Evolutionary conservation across 139 green algal genomes (phyloP).

Genomic region (Chlamydomonas applanata): DNA sequence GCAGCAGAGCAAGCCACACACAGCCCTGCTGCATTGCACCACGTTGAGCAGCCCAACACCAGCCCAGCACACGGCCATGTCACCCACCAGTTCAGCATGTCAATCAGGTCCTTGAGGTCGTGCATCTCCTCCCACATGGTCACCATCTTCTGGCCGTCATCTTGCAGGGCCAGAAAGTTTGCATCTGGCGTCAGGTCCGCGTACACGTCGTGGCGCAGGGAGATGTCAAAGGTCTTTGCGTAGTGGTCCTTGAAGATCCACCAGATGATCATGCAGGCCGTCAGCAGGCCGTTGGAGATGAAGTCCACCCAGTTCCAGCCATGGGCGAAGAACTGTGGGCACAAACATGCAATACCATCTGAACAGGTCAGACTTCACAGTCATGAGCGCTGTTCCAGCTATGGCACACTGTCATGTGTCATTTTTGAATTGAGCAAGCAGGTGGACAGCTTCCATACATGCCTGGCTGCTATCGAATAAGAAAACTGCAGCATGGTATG

Average conservation of each 20-base stretch:
- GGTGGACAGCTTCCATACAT: too few relatives aligned
- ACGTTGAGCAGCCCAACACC: too few relatives aligned
- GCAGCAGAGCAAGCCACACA: too few relatives aligned
- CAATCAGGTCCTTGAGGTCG: conserved; percentile 48
- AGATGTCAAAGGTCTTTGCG: conserved; percentile 57
- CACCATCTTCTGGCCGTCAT: conserved; percentile 36
- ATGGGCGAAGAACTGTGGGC: conserved; percentile 32
- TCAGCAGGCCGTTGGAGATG: conserved; percentile 66
- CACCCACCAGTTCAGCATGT: conserved; percentile 59
- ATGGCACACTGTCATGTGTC: too few relatives aligned
- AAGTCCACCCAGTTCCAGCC: conserved; percentile 76
- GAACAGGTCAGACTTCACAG: too few relatives aligned
- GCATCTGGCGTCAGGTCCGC: conserved; percentile 49
- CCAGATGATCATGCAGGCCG: conserved; percentile 65
- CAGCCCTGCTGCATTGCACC: too few relatives aligned
- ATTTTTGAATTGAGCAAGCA: too few relatives aligned
- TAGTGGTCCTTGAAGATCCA: conserved; percentile 46
- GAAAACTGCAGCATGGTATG: too few relatives aligned
- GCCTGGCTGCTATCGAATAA: too few relatives aligned
- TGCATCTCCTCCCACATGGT: conserved; percentile 36
- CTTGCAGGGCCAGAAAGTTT: conserved; percentile 60
- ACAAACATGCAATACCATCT: neutral
- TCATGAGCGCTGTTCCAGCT: too few relatives aligned
- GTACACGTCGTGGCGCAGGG: conserved; percentile 73
- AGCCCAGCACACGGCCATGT: neutral